Evolutionary conservation across 805 yeast species (phyloP).

Genomic region (Candida maris): DNA sequence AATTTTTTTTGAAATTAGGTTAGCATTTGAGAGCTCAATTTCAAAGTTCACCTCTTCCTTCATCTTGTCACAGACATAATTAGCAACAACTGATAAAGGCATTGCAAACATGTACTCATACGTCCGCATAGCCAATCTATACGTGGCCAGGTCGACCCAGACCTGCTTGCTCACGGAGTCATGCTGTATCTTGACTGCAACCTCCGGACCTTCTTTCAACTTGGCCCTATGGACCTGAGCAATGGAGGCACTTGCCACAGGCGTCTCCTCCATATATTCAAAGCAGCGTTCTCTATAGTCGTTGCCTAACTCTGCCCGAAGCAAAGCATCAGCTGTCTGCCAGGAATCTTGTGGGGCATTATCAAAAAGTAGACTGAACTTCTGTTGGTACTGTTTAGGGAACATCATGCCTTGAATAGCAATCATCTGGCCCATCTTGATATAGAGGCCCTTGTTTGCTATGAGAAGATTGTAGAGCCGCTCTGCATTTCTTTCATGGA

Average conservation of each 20-base stretch:
- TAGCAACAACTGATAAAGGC: conserved; percentile 55
- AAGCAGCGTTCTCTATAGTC: conserved; percentile 39
- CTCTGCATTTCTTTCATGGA: conserved; percentile 59
- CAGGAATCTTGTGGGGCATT: conserved; percentile 61
- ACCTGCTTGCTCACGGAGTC: conserved; percentile 59
- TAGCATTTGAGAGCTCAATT: conserved; percentile 53
- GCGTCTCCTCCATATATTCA: conserved; percentile 45
- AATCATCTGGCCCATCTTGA: conserved; percentile 75
- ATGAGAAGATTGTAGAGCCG: conserved; percentile 43
- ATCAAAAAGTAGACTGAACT: conserved; percentile 59
- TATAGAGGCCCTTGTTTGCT: conserved; percentile 57
- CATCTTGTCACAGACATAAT: conserved; percentile 55
- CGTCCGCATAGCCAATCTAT: conserved; percentile 45
- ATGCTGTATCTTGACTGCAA: conserved; percentile 68
- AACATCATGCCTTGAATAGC: conserved; percentile 71
- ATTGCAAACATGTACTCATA: conserved; percentile 60
- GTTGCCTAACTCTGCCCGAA: conserved; percentile 40
- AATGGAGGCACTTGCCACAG: conserved; percentile 72
- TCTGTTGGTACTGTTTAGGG: conserved; percentile 59
- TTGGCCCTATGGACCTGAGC: conserved; percentile 65
- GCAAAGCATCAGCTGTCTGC: conserved; percentile 39
- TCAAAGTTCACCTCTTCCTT: conserved; percentile 59
- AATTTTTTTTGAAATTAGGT: conserved; percentile 36
- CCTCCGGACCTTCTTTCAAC: conserved; percentile 44
- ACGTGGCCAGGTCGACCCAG: conserved; percentile 57